Evolutionary conservation across 345 rosid genomes (phyloP).

Genomic region (Cochlearia excelsa): DNA sequence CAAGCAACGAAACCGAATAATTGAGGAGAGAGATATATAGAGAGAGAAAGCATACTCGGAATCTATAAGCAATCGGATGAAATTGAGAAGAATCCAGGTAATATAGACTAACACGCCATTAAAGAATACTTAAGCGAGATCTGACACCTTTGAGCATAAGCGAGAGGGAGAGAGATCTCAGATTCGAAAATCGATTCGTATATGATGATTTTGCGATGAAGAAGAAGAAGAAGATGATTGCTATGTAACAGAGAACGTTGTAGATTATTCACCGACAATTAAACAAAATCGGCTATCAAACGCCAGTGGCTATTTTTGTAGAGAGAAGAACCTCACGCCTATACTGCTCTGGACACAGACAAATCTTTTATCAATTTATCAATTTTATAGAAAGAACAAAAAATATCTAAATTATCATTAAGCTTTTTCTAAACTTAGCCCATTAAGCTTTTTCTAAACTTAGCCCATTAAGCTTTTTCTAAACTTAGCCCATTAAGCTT

Average conservation of each 20-base stretch:
- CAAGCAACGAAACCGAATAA: constrained; percentile 13
- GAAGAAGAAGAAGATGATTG: constrained; percentile 22
- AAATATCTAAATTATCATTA: too few relatives aligned
- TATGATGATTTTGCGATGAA: constrained; percentile 1
- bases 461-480: too few relatives aligned
- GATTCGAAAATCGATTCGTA: neutral
- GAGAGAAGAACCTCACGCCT: constrained; percentile 24
- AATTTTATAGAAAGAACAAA: neutral
- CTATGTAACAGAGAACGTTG: constrained; percentile 7
- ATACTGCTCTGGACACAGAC: neutral
- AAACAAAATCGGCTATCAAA: constrained; percentile 29
- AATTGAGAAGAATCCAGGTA: constrained; percentile 26
- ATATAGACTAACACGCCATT: constrained; percentile 14
- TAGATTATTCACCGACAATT: constrained; percentile 20
- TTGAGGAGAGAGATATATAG: neutral
- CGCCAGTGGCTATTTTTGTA: constrained; percentile 18
- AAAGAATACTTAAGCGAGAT: constrained; percentile 19
- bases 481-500: too few relatives aligned
- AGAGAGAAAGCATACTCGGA: constrained; percentile 21
- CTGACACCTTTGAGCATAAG: constrained; percentile 1
- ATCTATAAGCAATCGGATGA: constrained; percentile 15
- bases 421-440: too few relatives aligned
- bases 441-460: too few relatives aligned
- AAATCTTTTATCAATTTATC: constrained; percentile 19
- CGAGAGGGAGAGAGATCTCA: constrained; percentile 7